phyloP scores from a whole-genome alignment of 352 stramenopile genomes.

The Thalassiosira delicatula region DNA sequence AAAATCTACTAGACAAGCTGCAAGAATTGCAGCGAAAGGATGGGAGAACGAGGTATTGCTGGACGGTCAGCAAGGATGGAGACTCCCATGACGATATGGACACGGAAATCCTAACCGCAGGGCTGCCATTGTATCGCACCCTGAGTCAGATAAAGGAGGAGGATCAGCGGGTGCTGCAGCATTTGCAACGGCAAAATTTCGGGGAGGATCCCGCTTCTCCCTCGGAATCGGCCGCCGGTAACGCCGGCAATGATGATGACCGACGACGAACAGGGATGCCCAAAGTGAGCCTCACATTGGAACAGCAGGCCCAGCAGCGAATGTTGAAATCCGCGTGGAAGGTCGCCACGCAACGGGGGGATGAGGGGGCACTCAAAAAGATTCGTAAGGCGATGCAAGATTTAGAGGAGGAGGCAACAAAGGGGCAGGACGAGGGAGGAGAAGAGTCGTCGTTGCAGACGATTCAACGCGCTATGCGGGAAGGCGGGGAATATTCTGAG shows the following conservation, averaged over 20 bases:
- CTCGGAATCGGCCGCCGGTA: too few species aligned
- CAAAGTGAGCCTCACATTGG: conserved; percentile 37
- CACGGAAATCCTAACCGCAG: conserved; percentile 30
- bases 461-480: conserved; percentile 49
- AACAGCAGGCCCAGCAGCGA: conserved; percentile 52
- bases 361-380: conserved; percentile 44
- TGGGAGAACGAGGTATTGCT: conserved; percentile 47
- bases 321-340: conserved; percentile 55
- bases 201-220: conserved; percentile 21
- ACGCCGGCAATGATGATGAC: not conserved
- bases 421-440: conserved; percentile 17
- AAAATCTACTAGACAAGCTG: conserved; percentile 30
- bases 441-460: conserved; percentile 43
- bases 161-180: conserved; percentile 37
- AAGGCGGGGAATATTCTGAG: not conserved
- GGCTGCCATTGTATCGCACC: conserved; percentile 35
- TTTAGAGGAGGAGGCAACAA: conserved; percentile 34
- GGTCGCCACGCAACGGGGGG: conserved; percentile 42
- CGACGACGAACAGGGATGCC: not conserved
- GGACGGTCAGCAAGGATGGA: conserved; percentile 15
- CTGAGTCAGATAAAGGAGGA: conserved; percentile 44
- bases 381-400: conserved; percentile 61
- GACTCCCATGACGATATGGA: conserved; percentile 30
- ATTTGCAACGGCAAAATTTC: conserved; percentile 31
- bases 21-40: conserved; percentile 28